These are phyloP conservation scores for Dictyostelium firmibasis DNA, from an alignment of 78 protist species.

Conservation along the genomic window DNA sequence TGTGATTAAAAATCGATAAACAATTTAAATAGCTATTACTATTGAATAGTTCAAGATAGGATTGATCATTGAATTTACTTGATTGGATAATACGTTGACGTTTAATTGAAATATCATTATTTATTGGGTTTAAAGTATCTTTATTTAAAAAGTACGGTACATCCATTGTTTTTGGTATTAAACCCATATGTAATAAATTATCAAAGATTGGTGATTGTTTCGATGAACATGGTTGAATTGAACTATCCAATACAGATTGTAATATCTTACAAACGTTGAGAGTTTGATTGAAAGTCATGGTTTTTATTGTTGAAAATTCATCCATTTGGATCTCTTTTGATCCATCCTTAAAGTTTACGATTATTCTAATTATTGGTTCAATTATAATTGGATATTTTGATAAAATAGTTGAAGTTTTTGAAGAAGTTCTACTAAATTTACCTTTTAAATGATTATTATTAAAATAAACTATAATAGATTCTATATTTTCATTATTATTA, in stretches of 20 bases:
- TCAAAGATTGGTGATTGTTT: not conserved
- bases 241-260: slow-evolving; percentile 13
- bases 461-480: slow-evolving; percentile 1
- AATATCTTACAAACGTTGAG: not conserved
- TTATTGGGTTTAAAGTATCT: not conserved
- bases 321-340: slow-evolving; percentile 17
- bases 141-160: not conserved
- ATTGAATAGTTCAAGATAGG: not conserved
- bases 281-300: slow-evolving; percentile 40
- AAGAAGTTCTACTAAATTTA: not conserved
- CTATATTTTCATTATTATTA: not conserved
- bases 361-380: not conserved
- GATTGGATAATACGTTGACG: not conserved
- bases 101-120: slow-evolving; percentile 2
- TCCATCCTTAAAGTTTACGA: slow-evolving; percentile 4
- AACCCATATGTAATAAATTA: slow-evolving; percentile 60
- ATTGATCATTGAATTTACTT: not conserved
- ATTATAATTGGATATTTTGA: not conserved
- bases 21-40: not conserved
- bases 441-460: slow-evolving; percentile 4
- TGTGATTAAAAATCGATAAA: not conserved
- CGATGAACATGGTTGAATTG: slow-evolving; percentile 21
- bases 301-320: slow-evolving; percentile 30
- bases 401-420: not conserved
- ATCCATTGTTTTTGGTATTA: slow-evolving; percentile 7